Evolutionary conservation across 768 basidiomycete genomes (phyloP).

Genomic region (Serendipita sp.): DNA sequence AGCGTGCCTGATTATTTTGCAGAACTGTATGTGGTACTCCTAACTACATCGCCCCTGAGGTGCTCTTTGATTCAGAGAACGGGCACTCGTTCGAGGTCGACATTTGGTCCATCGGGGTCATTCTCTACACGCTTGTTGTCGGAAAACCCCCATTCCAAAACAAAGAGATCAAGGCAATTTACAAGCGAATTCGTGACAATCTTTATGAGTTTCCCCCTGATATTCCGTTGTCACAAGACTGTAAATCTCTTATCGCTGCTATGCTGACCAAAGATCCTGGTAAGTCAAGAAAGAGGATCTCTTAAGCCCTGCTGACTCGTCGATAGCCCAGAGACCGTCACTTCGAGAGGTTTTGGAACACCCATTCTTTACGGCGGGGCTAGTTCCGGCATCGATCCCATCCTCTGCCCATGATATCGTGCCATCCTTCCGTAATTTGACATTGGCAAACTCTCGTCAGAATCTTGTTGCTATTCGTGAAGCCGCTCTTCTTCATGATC

Average conservation of each 20-base stretch:
- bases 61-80: slow-evolving; percentile 86
- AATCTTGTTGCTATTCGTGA: slow-evolving; percentile 60
- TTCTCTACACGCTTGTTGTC: slow-evolving; percentile 83
- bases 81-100: slow-evolving; percentile 98
- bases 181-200: slow-evolving; percentile 87
- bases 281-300: slow-evolving; percentile 10
- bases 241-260: slow-evolving; percentile 58
- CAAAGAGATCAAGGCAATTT: slow-evolving; percentile 92
- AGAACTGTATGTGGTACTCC: slow-evolving; percentile 94
- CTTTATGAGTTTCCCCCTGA: slow-evolving; percentile 83
- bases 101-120: slow-evolving; percentile 94
- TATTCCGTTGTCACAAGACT: slow-evolving; percentile 49
- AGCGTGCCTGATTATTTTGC: not conserved
- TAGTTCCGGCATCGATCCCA: slow-evolving; percentile 68
- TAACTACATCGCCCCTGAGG: slow-evolving; percentile 97
- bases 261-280: slow-evolving; percentile 75
- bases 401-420: slow-evolving; percentile 54
- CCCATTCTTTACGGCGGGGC: slow-evolving; percentile 66
- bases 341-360: slow-evolving; percentile 75
- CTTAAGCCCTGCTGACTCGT: not conserved
- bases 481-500: slow-evolving; percentile 46
- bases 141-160: slow-evolving; percentile 98
- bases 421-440: slow-evolving; percentile 62
- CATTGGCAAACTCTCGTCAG: slow-evolving; percentile 37
- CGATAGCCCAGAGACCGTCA: slow-evolving; percentile 42